These are phyloP conservation scores for Lenwebbia sp. DNA, from an alignment of 345 rosid genomes.

Conservation along the genomic window DNA sequence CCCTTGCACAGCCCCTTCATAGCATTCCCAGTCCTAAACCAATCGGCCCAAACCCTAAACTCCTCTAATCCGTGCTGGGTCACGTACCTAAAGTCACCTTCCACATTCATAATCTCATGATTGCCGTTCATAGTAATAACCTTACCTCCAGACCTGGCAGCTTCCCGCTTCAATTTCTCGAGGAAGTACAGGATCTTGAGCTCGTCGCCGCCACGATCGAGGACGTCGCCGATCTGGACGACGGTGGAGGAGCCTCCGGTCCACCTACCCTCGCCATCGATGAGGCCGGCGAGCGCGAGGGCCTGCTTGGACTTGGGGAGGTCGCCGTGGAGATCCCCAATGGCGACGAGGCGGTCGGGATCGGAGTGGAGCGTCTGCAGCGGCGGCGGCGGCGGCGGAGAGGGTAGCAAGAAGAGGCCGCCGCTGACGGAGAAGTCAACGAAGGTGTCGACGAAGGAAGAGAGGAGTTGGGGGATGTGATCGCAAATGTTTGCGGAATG, in stretches of 20 bases:
- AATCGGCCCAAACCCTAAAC: slow-evolving; percentile 60
- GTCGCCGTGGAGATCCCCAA: slow-evolving; percentile 92
- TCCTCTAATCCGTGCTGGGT: slow-evolving; percentile 57
- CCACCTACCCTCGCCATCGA: slow-evolving; percentile 59
- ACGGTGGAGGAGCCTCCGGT: slow-evolving; percentile 61
- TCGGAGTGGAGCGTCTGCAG: slow-evolving; percentile 33
- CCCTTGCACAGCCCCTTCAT: slow-evolving; percentile 57
- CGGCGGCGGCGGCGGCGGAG: slow-evolving; percentile 1
- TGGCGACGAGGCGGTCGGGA: slow-evolving; percentile 60
- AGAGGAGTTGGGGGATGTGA: slow-evolving; percentile 31
- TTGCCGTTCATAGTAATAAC: slow-evolving; percentile 80
- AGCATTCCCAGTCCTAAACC: slow-evolving; percentile 53
- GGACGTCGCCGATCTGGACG: slow-evolving; percentile 82
- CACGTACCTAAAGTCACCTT: slow-evolving; percentile 70
- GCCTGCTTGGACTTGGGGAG: slow-evolving; percentile 58
- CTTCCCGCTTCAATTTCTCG: slow-evolving; percentile 72
- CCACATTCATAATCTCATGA: slow-evolving; percentile 91
- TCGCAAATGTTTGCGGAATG: slow-evolving; percentile 17
- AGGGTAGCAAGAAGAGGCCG: slow-evolving; percentile 40
- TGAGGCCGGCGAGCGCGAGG: slow-evolving; percentile 56
- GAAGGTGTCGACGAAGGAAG: slow-evolving; percentile 76
- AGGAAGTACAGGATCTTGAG: slow-evolving; percentile 63
- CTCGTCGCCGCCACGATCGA: slow-evolving; percentile 87
- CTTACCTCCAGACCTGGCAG: slow-evolving; percentile 50
- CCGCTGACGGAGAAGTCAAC: slow-evolving; percentile 66